Percentiles rank a stretch among this genome's conserved stretches.
phyloP scores from a whole-genome alignment of 2,329 filamentous ascomycete species.

The Verticillium dahliae region DNA sequence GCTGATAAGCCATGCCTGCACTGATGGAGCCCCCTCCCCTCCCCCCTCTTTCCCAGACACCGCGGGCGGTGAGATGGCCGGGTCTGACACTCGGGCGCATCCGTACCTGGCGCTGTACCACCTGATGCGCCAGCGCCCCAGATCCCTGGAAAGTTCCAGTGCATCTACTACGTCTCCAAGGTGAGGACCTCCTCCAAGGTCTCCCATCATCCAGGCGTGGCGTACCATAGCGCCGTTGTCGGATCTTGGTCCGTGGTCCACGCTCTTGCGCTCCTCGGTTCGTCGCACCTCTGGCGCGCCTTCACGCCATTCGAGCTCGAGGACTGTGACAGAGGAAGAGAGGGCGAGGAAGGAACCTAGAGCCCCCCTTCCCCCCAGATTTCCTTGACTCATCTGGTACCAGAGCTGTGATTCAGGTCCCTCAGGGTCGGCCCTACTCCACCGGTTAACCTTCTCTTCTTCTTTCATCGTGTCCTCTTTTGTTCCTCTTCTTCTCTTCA shows the following conservation, averaged over 20 bases:
- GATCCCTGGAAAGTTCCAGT: not conserved
- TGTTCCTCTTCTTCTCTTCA: not conserved
- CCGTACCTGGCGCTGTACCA: not conserved
- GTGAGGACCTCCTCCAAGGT: too few species aligned
- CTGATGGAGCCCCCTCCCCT: not conserved
- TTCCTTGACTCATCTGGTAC: slow-evolving; percentile 12
- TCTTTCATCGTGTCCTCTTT: not conserved
- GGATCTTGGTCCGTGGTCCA: not conserved
- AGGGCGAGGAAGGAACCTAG: not conserved
- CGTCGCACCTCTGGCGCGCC: too few species aligned
- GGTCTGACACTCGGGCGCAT: not conserved
- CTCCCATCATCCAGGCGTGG: not conserved
- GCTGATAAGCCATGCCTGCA: not conserved
- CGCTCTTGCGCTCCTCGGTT: not conserved
- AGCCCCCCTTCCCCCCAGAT: slow-evolving; percentile 4
- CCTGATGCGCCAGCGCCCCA: not conserved
- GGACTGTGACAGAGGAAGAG: too few species aligned
- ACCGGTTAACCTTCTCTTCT: not conserved
- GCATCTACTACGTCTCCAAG: not conserved
- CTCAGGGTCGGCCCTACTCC: not conserved
- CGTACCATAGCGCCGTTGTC: slow-evolving; percentile 3
- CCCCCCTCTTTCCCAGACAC: not conserved
- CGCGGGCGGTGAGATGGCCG: not conserved
- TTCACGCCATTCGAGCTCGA: too few species aligned
- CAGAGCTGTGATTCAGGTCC: not conserved